These are phyloP conservation scores for Orbilia ellipsospora DNA, from an alignment of 2,329 filamentous ascomycete species.

Conservation along the genomic window DNA sequence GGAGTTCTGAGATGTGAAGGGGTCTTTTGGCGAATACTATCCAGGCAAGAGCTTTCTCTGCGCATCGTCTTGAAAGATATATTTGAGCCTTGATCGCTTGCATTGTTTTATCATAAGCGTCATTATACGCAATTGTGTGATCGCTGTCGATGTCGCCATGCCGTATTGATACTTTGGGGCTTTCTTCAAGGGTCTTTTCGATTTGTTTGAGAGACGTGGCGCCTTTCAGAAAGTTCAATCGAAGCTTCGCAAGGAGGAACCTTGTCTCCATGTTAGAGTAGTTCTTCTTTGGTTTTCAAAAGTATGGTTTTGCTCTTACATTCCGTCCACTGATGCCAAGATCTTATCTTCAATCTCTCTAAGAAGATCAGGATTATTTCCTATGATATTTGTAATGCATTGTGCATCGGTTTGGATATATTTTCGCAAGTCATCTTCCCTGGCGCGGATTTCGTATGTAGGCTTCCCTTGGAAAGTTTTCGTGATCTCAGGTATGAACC, in stretches of 20 bases:
- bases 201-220: background rate
- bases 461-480: background rate
- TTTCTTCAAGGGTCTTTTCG: background rate
- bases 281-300: no score
- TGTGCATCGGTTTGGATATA: background rate
- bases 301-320: background rate
- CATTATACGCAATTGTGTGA: background rate
- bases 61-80: background rate
- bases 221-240: background rate
- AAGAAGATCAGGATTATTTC: constrained; percentile 23
- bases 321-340: constrained; percentile 25
- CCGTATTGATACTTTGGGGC: background rate
- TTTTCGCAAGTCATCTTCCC: background rate
- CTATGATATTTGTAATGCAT: background rate
- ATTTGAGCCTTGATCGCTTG: background rate
- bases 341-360: background rate
- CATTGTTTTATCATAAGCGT: background rate
- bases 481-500: constrained; percentile 7
- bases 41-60: background rate
- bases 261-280: background rate
- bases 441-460: background rate
- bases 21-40: background rate
- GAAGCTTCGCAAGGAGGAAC: background rate
- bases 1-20: background rate
- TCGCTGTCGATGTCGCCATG: background rate